These are phyloP conservation scores for Vitis vinifera DNA, from an alignment of 164 flowering plant species.

Conservation along the genomic window ASM3070453v1 NC_081821.1:7285001-7285500, in stretches of 20 bases:
- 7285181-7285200: slow-evolving; percentile 43
- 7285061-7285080: slow-evolving; percentile 38
- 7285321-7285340: slow-evolving; percentile 82
- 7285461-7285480: slow-evolving; percentile 81
- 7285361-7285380: slow-evolving; percentile 61
- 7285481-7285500: slow-evolving; percentile 82
- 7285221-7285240: slow-evolving; percentile 76
- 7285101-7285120: no score
- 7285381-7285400: slow-evolving; percentile 57
- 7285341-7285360: slow-evolving; percentile 77
- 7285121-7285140: not conserved
- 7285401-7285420: slow-evolving; percentile 82
- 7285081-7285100: not conserved
- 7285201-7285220: slow-evolving; percentile 72
- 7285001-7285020: slow-evolving; percentile 76
- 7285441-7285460: slow-evolving; percentile 80
- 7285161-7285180: not conserved
- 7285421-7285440: slow-evolving; percentile 69
- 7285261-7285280: slow-evolving; percentile 70
- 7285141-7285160: not conserved
- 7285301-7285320: slow-evolving; percentile 43
- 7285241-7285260: slow-evolving; percentile 74
- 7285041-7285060: slow-evolving; percentile 75
- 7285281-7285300: slow-evolving; percentile 93
- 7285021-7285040: slow-evolving; percentile 78